Conservation (phyloP, 345 rosid genomes). For the Syzygium aqueum region DNA sequence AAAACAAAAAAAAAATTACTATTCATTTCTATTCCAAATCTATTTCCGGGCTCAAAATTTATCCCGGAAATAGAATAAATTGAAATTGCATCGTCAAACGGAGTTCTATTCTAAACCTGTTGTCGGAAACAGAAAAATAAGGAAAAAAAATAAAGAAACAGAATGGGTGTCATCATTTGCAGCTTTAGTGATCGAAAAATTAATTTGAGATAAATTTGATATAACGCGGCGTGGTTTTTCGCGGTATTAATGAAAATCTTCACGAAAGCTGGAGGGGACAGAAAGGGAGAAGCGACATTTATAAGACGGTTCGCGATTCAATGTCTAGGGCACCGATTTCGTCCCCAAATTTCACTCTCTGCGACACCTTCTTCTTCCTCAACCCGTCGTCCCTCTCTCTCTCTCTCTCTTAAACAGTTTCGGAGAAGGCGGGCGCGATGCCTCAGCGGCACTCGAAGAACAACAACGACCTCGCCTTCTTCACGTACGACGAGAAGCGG, state of each 20-base stretch:
- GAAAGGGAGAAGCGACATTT: background rate
- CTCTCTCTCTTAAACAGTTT: background rate
- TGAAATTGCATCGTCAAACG: too few species aligned
- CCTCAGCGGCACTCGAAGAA: constrained; percentile 98
- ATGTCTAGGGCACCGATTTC: background rate
- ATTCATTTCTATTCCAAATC: too few species aligned
- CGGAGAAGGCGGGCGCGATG: background rate
- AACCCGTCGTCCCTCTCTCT: background rate
- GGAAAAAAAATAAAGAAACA: too few species aligned
- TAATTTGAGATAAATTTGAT: too few species aligned
- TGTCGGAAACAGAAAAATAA: too few species aligned
- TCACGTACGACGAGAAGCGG: constrained; percentile 95
- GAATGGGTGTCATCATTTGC: too few species aligned
- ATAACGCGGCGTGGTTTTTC: too few species aligned
- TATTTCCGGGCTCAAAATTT: too few species aligned
- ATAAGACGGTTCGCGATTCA: background rate
- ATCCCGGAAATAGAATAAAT: too few species aligned
- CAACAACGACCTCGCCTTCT: constrained; percentile 92
- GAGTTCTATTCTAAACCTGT: too few species aligned
- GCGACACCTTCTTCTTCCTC: background rate
- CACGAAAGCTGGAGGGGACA: background rate
- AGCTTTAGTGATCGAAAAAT: too few species aligned
- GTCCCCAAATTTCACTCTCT: background rate
- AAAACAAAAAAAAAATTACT: too few species aligned
- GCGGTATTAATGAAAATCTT: background rate